Base-by-base conservation (phyloP, 768 basidiomycete species). In the Psilocybe subaeruginosa region DNA sequence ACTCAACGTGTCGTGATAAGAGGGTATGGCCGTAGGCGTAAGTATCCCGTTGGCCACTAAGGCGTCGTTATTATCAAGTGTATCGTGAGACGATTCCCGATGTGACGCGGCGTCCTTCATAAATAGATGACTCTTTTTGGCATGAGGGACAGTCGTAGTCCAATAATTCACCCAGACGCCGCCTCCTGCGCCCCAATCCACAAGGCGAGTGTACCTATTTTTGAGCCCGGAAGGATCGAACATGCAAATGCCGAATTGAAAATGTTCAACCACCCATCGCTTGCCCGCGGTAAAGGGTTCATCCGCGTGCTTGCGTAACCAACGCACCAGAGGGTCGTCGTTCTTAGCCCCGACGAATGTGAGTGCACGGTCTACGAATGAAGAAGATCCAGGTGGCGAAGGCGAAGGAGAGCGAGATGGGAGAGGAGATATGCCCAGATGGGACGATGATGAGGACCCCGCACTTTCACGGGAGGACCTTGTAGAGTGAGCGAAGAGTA, bases 141-240 rank as follows among this genome's bases (percentile, higher is more conserved):
- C 27, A 6, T 43, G 54, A 31, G 77, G 67, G 8, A 71, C 56
- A 0, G 84, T 84, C 54, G 78, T 74, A n/a, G 84, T 86, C 82
- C 83, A 88, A 64, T 84, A 87, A 68, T 86, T 86, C 9, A 84
- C 71, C 86, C 85, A 87, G 37, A 80, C 47, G 3, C 82, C 82
- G n/a, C 79, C 77, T 37, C 74, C 65, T 76, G 80, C 81, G 2
- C 60, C 72, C 85, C 86, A 86, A 0, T 63, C 70, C 5, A 82
- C 79, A 16, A 88, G 72, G 11, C 63, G 70, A 9, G 70, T 64
- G 65, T 87, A 88, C n/a, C 86, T 80, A 4, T 75, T 72, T 54
- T 77, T 77, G 45, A 88, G 70, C 0, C 79, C 82, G 5, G 66
- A 66, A 0, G 84, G 83, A 63, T 87, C 85, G 66, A 87, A 85